Percentiles rank a stretch among this genome's conserved stretches.
Conservation (phyloP, 2,329 filamentous ascomycete genomes). For the Apiospora marii region DNA sequence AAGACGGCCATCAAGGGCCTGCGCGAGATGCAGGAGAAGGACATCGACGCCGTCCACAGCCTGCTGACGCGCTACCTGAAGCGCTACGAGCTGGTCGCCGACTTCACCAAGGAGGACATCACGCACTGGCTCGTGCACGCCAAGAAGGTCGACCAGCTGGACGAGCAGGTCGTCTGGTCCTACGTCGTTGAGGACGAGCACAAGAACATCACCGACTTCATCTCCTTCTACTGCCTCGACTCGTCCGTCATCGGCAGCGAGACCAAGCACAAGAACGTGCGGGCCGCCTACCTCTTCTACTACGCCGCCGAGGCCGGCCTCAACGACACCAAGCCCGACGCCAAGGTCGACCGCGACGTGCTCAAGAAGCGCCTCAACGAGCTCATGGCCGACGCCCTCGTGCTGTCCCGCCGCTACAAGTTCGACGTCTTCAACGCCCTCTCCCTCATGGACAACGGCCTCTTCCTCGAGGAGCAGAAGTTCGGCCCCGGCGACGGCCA, state of each 20-base stretch:
- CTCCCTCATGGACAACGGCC: constrained; percentile 89
- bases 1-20: constrained; percentile 77
- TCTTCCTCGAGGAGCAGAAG: constrained; percentile 93
- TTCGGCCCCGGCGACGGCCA: constrained; percentile 95
- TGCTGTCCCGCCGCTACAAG: constrained; percentile 81
- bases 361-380: constrained; percentile 83
- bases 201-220: constrained; percentile 91
- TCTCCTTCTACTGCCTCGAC: constrained; percentile 95
- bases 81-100: constrained; percentile 84
- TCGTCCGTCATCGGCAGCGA: constrained; percentile 88
- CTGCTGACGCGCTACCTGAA: constrained; percentile 80
- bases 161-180: constrained; percentile 88
- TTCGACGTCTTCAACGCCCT: constrained; percentile 98
- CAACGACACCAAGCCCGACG: constrained; percentile 31
- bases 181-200: constrained; percentile 85
- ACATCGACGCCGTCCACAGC: constrained; percentile 77
- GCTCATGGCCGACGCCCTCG: constrained; percentile 84
- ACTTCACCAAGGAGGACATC: constrained; percentile 81
- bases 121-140: constrained; percentile 87
- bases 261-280: constrained; percentile 76
- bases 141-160: constrained; percentile 57
- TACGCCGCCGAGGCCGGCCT: constrained; percentile 88
- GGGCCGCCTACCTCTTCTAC: constrained; percentile 96
- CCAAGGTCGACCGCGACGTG: constrained; percentile 59
- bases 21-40: constrained; percentile 79